phyloP scores from a whole-genome alignment of 2,329 filamentous ascomycete genomes.

The Calonectria henricotiae region DNA sequence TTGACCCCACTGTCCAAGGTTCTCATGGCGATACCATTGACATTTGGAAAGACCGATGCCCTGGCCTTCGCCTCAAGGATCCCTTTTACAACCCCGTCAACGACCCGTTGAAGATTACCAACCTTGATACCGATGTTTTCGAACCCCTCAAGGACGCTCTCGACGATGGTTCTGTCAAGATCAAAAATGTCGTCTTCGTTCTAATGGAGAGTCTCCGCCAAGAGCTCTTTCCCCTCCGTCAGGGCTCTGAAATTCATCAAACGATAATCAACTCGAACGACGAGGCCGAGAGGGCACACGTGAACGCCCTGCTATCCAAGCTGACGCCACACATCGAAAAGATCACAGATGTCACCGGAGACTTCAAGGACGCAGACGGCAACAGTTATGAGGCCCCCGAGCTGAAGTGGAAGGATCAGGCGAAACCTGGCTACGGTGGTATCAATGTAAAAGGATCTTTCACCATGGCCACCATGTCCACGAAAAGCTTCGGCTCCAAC shows the following conservation, averaged over 20 bases:
- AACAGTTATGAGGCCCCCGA: slow-evolving; percentile 51
- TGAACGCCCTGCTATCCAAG: slow-evolving; percentile 51
- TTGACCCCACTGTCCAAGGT: slow-evolving; percentile 44
- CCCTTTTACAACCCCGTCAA: slow-evolving; percentile 58
- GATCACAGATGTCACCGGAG: slow-evolving; percentile 44
- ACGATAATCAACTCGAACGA: slow-evolving; percentile 54
- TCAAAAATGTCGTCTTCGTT: slow-evolving; percentile 64
- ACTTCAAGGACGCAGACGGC: slow-evolving; percentile 49
- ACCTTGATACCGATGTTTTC: slow-evolving; percentile 58
- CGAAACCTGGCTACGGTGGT: slow-evolving; percentile 56
- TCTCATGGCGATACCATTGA: slow-evolving; percentile 37
- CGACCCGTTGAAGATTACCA: slow-evolving; percentile 63
- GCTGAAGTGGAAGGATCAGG: slow-evolving; percentile 49
- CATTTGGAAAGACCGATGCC: slow-evolving; percentile 41
- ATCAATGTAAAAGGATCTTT: slow-evolving; percentile 61
- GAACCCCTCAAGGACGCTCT: slow-evolving; percentile 51
- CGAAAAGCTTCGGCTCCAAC: slow-evolving; percentile 63
- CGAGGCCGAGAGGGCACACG: slow-evolving; percentile 53
- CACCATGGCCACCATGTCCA: slow-evolving; percentile 63
- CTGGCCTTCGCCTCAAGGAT: slow-evolving; percentile 50
- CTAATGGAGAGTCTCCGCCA: slow-evolving; percentile 64
- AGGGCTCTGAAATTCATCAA: slow-evolving; percentile 59
- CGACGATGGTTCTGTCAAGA: slow-evolving; percentile 54
- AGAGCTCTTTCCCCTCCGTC: slow-evolving; percentile 64
- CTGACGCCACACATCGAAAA: slow-evolving; percentile 48